A percentile compares a stretch with the other conserved stretches of the same genome.
phyloP scores from a whole-genome alignment of 305 asterid species.

The Fraxinus sp. region DNA sequence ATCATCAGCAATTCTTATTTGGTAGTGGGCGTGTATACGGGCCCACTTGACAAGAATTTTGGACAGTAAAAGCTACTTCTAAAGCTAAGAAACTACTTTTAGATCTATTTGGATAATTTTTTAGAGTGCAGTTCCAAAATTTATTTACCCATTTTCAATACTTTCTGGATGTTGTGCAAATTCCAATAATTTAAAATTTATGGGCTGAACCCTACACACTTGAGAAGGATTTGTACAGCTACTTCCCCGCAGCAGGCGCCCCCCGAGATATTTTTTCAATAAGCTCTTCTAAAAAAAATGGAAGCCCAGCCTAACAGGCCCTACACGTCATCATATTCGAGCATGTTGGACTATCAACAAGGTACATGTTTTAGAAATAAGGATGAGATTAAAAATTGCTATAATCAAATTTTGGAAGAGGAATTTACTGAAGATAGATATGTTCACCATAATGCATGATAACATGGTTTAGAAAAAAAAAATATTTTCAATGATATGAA shows the following conservation, averaged over 20 bases:
- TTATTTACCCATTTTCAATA: no score
- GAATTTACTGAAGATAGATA: neutral
- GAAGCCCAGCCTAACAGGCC: neutral
- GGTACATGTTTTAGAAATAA: neutral
- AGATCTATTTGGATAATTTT: neutral
- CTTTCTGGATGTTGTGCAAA: no score
- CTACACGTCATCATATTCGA: neutral
- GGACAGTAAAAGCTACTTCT: neutral
- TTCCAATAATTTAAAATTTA: no score
- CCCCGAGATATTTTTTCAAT: neutral
- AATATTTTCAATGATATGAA: neutral
- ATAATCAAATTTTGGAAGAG: neutral
- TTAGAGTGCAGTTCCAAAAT: neutral
- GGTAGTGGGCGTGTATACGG: neutral
- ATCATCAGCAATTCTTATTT: conserved; percentile 8
- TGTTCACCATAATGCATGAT: neutral
- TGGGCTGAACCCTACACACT: no score
- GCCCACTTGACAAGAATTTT: neutral
- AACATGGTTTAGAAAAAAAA: neutral
- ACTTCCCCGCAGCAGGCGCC: no score
- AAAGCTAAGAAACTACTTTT: neutral
- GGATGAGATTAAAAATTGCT: neutral
- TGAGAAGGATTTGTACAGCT: no score
- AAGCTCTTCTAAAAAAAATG: neutral
- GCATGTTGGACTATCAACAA: neutral